Conservation (phyloP, 495 filamentous ascomycete genomes). For the Glutinoglossum americanum region DNA sequence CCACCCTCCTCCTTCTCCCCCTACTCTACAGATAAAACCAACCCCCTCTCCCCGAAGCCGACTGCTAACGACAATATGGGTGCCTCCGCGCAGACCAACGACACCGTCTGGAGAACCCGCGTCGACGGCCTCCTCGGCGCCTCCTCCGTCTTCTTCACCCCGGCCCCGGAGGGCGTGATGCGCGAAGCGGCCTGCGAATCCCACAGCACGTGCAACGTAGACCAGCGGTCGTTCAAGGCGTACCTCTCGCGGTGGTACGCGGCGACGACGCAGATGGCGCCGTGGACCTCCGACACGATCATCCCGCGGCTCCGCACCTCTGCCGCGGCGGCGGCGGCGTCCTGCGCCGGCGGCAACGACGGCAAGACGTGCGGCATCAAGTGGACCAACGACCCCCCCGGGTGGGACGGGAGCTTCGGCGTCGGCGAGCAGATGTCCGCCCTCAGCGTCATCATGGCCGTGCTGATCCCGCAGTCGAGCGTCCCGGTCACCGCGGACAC, state of each 20-base stretch:
- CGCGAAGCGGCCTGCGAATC: slow-evolving; percentile 53
- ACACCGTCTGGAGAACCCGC: slow-evolving; percentile 28
- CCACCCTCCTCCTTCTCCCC: no score
- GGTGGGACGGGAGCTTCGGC: slow-evolving; percentile 39
- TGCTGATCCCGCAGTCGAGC: slow-evolving; percentile 25
- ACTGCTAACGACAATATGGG: not conserved
- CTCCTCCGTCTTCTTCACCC: slow-evolving; percentile 31
- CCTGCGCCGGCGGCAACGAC: slow-evolving; percentile 37
- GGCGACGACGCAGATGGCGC: slow-evolving; percentile 46
- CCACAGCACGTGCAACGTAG: slow-evolving; percentile 35
- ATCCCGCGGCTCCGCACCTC: slow-evolving; percentile 39
- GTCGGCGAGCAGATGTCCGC: slow-evolving; percentile 53
- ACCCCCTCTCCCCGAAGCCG: no score
- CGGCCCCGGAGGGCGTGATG: slow-evolving; percentile 25
- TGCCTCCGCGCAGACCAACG: slow-evolving; percentile 17
- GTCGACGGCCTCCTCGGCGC: slow-evolving; percentile 33
- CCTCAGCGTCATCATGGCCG: slow-evolving; percentile 41
- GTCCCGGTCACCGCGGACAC: slow-evolving; percentile 37
- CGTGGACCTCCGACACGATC: slow-evolving; percentile 37
- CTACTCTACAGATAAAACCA: no score
- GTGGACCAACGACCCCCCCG: slow-evolving; percentile 31
- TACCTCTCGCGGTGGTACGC: slow-evolving; percentile 60
- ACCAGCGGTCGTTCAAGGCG: slow-evolving; percentile 66
- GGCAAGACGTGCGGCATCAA: slow-evolving; percentile 45
- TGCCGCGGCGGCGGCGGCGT: slow-evolving; percentile 39